These are phyloP conservation scores for Gloeopeniophorella convolvens DNA, from an alignment of 768 basidiomycete species.

Conservation along the genomic window DNA sequence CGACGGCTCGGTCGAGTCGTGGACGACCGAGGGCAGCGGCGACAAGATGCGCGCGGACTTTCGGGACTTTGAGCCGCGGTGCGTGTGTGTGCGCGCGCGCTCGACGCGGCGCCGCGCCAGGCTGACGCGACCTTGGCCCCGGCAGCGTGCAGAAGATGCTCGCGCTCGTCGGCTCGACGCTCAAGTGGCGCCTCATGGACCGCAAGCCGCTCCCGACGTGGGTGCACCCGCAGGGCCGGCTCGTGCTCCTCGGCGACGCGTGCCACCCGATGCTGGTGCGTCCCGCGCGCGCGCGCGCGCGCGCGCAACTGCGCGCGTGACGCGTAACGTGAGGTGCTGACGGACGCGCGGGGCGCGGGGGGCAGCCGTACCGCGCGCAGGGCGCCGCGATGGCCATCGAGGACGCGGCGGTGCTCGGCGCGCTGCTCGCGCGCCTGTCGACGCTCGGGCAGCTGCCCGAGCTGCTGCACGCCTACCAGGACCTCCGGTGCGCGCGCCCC, in stretches of 20 bases:
- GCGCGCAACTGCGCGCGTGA: not conserved
- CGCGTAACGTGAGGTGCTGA: too few relatives aligned
- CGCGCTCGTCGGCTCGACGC: conserved; percentile 31
- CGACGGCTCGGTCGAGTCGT: conserved; percentile 36
- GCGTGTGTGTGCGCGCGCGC: conserved; percentile 3
- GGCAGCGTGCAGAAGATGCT: conserved; percentile 33
- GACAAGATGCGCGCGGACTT: conserved; percentile 39
- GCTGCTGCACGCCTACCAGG: conserved; percentile 46
- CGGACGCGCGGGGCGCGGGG: too few relatives aligned
- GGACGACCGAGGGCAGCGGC: conserved; percentile 37
- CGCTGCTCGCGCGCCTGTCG: conserved; percentile 43
- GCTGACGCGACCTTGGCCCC: not conserved
- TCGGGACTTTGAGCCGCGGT: conserved; percentile 37
- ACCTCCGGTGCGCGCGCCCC: conserved; percentile 31
- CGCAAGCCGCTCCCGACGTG: conserved; percentile 34
- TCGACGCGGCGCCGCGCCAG: not conserved
- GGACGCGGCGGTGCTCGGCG: conserved; percentile 41
- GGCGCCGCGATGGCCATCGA: conserved; percentile 44
- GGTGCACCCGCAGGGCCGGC: conserved; percentile 31
- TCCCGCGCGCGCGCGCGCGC: not conserved
- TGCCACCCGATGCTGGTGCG: conserved; percentile 40
- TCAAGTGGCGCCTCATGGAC: conserved; percentile 40
- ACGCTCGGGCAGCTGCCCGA: conserved; percentile 35
- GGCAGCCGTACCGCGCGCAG: conserved; percentile 39
- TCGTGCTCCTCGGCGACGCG: conserved; percentile 35